Conservation (phyloP, 495 filamentous ascomycete species). For the Pseudevernia furfuracea region DNA sequence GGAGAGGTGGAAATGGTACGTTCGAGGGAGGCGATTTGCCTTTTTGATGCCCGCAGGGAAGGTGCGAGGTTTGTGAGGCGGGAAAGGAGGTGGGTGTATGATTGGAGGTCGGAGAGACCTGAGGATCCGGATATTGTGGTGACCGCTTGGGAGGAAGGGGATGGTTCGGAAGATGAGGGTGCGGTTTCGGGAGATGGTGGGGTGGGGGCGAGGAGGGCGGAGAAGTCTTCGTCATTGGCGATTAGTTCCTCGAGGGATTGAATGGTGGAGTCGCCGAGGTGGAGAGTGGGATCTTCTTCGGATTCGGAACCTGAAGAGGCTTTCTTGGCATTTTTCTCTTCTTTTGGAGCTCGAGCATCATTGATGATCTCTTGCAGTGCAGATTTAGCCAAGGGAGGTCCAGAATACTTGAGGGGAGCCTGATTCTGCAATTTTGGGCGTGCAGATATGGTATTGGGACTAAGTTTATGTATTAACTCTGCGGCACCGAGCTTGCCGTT, state of each 20-base stretch:
- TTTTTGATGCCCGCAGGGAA: conserved; percentile 58
- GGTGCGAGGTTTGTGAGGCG: conserved; percentile 52
- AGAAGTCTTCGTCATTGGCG: conserved; percentile 32
- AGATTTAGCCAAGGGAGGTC: conserved; percentile 43
- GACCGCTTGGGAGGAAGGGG: conserved; percentile 12
- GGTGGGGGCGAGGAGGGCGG: conserved; percentile 17
- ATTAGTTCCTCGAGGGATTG: conserved; percentile 54
- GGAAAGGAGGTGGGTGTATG: conserved; percentile 45
- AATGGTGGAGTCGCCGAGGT: conserved; percentile 53
- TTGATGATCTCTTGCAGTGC: conserved; percentile 48
- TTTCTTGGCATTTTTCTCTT: conserved; percentile 26
- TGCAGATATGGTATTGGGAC: conserved; percentile 15
- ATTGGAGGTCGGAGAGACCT: conserved; percentile 31
- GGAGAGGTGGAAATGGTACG: conserved; percentile 45
- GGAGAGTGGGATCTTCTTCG: conserved; percentile 36
- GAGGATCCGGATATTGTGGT: conserved; percentile 12
- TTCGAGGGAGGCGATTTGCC: conserved; percentile 60
- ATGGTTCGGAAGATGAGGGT: conserved; percentile 13
- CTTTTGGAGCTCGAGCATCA: conserved; percentile 29
- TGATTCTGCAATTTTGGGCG: conserved; percentile 16
- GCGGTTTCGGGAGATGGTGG: conserved; percentile 9
- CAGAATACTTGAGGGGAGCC: conserved; percentile 21
- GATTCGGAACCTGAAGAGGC: conserved; percentile 10
- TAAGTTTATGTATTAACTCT: conserved; percentile 24
- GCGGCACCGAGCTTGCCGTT: conserved; percentile 17